These are phyloP conservation scores for Malus asiatica DNA, from an alignment of 306 rosid genomes.

Conservation along the genomic window DNA sequence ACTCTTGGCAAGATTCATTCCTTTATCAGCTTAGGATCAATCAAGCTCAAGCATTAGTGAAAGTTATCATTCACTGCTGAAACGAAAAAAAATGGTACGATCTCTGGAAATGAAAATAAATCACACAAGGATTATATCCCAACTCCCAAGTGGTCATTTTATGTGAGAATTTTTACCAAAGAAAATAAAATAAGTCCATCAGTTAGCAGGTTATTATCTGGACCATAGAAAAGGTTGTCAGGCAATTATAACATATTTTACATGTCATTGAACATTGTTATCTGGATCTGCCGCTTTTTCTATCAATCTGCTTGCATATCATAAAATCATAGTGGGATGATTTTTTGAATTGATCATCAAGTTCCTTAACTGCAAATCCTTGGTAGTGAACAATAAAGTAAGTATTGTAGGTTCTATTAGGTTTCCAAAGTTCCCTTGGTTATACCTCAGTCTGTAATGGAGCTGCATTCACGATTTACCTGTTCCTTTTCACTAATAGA, in stretches of 20 bases:
- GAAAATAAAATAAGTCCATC: not conserved
- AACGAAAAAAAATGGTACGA: not conserved
- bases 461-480: not conserved
- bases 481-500: not conserved
- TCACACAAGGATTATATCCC: not conserved
- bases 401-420: not conserved
- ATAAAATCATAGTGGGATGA: not conserved
- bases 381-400: not conserved
- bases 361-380: not conserved
- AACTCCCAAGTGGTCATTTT: not conserved
- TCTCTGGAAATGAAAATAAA: not conserved
- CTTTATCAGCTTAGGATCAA: not conserved
- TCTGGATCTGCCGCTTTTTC: not conserved
- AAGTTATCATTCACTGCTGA: not conserved
- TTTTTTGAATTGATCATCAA: not conserved
- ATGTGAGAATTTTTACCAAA: not conserved
- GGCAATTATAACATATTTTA: not conserved
- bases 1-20: not conserved
- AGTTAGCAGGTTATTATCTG: not conserved
- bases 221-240: not conserved
- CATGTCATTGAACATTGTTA: not conserved
- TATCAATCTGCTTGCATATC: not conserved
- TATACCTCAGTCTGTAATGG: not conserved
- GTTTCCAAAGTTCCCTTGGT: not conserved
- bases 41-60: not conserved